Evolutionary conservation across 164 flowering plant genomes (phyloP).

Genomic region (Taxillus chinensis): DNA sequence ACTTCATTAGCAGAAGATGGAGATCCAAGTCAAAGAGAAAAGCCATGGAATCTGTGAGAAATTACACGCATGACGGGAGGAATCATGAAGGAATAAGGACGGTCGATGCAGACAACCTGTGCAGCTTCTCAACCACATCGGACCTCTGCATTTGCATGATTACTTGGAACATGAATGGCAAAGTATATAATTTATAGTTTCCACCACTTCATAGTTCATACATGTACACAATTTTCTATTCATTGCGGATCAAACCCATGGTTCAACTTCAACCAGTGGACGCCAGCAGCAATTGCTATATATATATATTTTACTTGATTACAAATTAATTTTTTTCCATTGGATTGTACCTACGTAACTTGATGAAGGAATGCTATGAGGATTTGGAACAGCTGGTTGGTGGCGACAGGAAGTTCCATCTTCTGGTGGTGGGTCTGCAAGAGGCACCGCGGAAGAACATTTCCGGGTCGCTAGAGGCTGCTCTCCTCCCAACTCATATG

Average conservation of each 20-base stretch:
- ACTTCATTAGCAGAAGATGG: too few relatives aligned
- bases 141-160: slow-evolving; percentile 48
- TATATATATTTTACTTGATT: too few relatives aligned
- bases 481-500: slow-evolving; percentile 39
- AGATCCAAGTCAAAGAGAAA: too few relatives aligned
- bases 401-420: slow-evolving; percentile 33
- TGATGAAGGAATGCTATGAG: slow-evolving; percentile 28
- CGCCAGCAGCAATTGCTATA: too few relatives aligned
- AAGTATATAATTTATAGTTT: slow-evolving; percentile 20
- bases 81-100: slow-evolving; percentile 48
- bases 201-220: too few relatives aligned
- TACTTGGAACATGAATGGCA: slow-evolving; percentile 91
- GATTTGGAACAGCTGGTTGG: slow-evolving; percentile 44
- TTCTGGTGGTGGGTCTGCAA: slow-evolving; percentile 67
- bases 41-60: too few relatives aligned
- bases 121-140: slow-evolving; percentile 26
- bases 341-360: too few relatives aligned
- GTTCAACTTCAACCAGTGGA: too few relatives aligned
- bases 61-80: slow-evolving; percentile 1
- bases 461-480: slow-evolving; percentile 24
- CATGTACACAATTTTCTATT: too few relatives aligned
- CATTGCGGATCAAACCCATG: too few relatives aligned
- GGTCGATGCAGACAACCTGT: slow-evolving; percentile 20
- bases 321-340: too few relatives aligned
- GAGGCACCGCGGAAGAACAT: slow-evolving; percentile 51